These are phyloP conservation scores for Pseudogymnoascus sp. DNA, from an alignment of 2,329 filamentous ascomycete genomes.

Conservation along the genomic window DNA sequence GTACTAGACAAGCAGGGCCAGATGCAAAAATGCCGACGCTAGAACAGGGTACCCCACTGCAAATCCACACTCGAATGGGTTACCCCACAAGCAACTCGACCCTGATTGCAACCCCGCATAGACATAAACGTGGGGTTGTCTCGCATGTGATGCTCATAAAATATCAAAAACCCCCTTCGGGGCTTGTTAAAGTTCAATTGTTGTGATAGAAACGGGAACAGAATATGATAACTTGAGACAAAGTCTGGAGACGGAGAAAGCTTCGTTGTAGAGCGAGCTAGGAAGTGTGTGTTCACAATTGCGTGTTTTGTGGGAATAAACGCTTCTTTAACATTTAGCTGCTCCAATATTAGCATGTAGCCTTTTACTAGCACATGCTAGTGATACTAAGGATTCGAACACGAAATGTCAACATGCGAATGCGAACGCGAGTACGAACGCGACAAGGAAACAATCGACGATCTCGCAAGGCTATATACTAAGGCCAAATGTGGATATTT, in stretches of 20 bases:
- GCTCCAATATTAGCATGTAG: not conserved
- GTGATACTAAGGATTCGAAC: not conserved
- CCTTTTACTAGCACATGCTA: not conserved
- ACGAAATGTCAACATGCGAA: not conserved
- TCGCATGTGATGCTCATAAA: not conserved
- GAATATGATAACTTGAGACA: not conserved
- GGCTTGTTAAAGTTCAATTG: not conserved
- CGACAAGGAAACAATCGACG: not conserved
- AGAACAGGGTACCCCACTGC: not conserved
- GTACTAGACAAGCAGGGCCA: not conserved
- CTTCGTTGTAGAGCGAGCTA: not conserved
- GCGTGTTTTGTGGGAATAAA: not conserved
- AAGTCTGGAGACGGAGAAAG: not conserved
- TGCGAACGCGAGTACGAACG: not conserved
- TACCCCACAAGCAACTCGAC: not conserved
- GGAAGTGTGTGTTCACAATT: not conserved
- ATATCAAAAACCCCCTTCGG: not conserved
- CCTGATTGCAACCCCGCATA: not conserved
- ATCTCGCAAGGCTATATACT: not conserved
- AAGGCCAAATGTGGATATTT: not conserved
- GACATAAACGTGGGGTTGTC: not conserved
- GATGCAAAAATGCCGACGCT: slow-evolving; percentile 1
- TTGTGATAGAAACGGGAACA: not conserved
- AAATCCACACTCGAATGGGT: not conserved
- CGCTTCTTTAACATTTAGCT: not conserved